phyloP scores from a whole-genome alignment of 192 early-diverging fungal species.

The Entophlyctis luteolus region DNA sequence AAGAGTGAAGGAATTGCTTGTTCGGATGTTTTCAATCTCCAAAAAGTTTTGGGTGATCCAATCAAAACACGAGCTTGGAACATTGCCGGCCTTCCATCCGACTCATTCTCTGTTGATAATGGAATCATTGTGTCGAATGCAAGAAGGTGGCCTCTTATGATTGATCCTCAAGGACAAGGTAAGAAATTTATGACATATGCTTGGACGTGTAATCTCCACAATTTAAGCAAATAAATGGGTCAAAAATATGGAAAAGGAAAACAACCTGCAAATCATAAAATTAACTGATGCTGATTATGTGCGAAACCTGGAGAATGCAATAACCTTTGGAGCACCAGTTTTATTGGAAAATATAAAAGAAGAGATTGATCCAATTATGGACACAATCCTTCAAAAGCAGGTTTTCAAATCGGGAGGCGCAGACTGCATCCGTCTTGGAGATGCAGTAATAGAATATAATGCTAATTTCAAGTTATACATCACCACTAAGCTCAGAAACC shows the following conservation, averaged over 20 bases:
- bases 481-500: constrained; percentile 63
- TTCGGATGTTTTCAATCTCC: constrained; percentile 49
- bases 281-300: constrained; percentile 59
- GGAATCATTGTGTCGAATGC: constrained; percentile 61
- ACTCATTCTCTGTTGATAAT: constrained; percentile 60
- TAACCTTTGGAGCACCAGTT: constrained; percentile 59
- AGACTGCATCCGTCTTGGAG: constrained; percentile 57
- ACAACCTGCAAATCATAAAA: constrained; percentile 61
- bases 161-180: constrained; percentile 59
- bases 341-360: constrained; percentile 66
- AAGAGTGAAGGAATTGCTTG: constrained; percentile 50
- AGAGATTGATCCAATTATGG: constrained; percentile 63
- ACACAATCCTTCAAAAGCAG: constrained; percentile 58
- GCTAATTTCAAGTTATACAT: constrained; percentile 58
- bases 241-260: constrained; percentile 64
- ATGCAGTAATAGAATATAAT: constrained; percentile 62
- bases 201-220: neutral
- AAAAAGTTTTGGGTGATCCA: constrained; percentile 57
- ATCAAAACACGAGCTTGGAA: constrained; percentile 61
- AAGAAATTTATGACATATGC: neutral
- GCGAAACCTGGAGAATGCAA: constrained; percentile 58
- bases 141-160: constrained; percentile 62
- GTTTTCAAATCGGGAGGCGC: constrained; percentile 62
- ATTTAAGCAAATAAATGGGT: constrained; percentile 61
- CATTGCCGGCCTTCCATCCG: constrained; percentile 60